These are phyloP conservation scores for Teunomyces panamensis DNA, from an alignment of 805 yeast species.

Conservation along the genomic window DNA sequence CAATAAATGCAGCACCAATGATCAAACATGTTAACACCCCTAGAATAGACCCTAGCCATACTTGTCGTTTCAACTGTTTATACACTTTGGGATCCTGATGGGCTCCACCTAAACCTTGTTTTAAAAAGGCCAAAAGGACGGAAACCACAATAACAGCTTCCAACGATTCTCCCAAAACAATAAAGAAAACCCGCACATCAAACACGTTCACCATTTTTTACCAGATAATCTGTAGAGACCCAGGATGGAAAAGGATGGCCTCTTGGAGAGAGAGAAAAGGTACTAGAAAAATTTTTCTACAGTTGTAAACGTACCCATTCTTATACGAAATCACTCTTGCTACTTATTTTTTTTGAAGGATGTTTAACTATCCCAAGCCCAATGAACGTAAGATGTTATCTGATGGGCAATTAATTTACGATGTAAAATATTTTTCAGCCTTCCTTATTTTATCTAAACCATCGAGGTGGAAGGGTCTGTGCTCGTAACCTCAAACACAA, in stretches of 20 bases:
- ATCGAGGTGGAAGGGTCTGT: background rate
- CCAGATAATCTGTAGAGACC: background rate
- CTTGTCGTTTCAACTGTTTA: slow-evolving; percentile 18
- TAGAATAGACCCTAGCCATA: slow-evolving; percentile 20
- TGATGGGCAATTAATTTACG: background rate
- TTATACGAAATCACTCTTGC: background rate
- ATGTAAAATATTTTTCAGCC: background rate
- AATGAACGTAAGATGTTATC: slow-evolving; percentile 1
- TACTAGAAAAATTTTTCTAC: too few relatives aligned
- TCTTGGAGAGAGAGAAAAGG: background rate
- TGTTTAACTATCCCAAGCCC: background rate
- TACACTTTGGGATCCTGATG: slow-evolving; percentile 18
- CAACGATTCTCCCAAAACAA: slow-evolving; percentile 24
- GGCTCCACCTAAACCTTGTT: slow-evolving; percentile 25
- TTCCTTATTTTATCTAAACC: background rate
- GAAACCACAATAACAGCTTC: slow-evolving; percentile 27
- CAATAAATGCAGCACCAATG: slow-evolving; percentile 23
- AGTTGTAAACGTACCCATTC: background rate
- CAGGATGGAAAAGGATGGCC: too few relatives aligned
- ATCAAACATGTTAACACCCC: slow-evolving; percentile 20
- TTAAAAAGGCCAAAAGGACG: slow-evolving; percentile 25
- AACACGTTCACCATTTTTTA: slow-evolving; percentile 23
- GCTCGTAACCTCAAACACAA: background rate
- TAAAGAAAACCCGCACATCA: slow-evolving; percentile 24
- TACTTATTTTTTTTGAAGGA: background rate